These are phyloP conservation scores for Agrocybe pediades DNA, from an alignment of 768 basidiomycete species.

Conservation along the genomic window DNA sequence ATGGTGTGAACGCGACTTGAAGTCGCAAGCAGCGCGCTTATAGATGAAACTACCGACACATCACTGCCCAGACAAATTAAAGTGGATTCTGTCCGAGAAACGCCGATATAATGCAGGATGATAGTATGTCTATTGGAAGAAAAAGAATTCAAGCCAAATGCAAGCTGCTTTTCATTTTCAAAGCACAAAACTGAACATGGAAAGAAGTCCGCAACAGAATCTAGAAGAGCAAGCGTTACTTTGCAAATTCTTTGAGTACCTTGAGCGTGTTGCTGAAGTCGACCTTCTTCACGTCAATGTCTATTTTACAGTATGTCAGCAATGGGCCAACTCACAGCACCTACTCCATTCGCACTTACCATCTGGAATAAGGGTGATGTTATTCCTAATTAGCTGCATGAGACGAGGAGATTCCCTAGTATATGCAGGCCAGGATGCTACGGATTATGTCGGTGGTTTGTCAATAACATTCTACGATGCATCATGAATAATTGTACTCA, in stretches of 20 bases:
- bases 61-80: no score
- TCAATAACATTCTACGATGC: not conserved
- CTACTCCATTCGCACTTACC: slow-evolving; percentile 31
- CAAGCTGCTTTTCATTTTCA: no score
- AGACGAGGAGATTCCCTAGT: slow-evolving; percentile 33
- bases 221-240: no score
- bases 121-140: no score
- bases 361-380: slow-evolving; percentile 56
- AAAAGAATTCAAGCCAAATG: no score
- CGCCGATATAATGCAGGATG: no score
- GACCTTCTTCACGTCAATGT: slow-evolving; percentile 42
- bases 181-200: no score
- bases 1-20: no score
- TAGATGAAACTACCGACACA: no score
- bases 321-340: not conserved
- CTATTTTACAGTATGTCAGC: slow-evolving; percentile 24
- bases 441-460: not conserved
- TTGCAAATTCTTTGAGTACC: slow-evolving; percentile 48
- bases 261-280: slow-evolving; percentile 40
- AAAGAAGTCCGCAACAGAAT: no score
- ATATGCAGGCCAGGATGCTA: slow-evolving; percentile 52
- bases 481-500: slow-evolving; percentile 26
- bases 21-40: no score
- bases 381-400: slow-evolving; percentile 52
- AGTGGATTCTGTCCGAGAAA: no score